phyloP scores from a whole-genome alignment of 139 green algal genomes.

The Tetradesmus lagerheimii region DNA sequence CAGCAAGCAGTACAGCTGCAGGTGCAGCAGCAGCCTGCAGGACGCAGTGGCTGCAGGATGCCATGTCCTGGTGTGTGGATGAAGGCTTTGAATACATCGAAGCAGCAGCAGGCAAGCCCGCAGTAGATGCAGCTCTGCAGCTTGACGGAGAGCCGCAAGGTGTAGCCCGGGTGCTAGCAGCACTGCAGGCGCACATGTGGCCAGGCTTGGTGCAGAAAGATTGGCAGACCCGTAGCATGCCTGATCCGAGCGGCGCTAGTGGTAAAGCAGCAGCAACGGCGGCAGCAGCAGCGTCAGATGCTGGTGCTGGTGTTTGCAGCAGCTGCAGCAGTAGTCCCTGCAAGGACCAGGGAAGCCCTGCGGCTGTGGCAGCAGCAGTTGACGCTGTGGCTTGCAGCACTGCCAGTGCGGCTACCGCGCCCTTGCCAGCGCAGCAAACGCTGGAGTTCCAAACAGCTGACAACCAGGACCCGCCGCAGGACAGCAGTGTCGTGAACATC shows the following conservation, averaged over 20 bases:
- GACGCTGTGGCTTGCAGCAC: neutral
- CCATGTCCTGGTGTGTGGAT: constrained; percentile 40
- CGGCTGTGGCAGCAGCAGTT: neutral
- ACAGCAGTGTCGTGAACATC: neutral
- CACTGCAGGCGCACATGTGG: constrained; percentile 75
- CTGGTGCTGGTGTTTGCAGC: neutral
- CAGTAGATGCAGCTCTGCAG: neutral
- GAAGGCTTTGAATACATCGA: constrained; percentile 52
- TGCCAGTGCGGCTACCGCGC: neutral
- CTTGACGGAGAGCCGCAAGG: constrained; percentile 59
- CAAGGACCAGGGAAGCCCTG: neutral
- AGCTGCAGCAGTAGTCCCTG: neutral
- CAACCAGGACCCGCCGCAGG: neutral
- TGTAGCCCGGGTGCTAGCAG: constrained; percentile 58
- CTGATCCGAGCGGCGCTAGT: neutral
- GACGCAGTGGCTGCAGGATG: constrained; percentile 42
- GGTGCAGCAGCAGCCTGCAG: neutral
- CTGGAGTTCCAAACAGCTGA: neutral
- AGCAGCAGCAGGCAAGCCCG: constrained; percentile 2
- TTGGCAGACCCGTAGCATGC: neutral
- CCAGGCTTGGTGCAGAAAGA: constrained; percentile 49
- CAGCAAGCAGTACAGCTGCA: neutral
- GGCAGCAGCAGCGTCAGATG: constrained; percentile 9
- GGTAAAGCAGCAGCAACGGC: neutral
- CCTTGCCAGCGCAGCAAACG: neutral